A percentile compares a stretch with the other conserved stretches of the same genome.
Conservation (phyloP, 495 filamentous ascomycete species). For the Xylaria nigripes region DNA sequence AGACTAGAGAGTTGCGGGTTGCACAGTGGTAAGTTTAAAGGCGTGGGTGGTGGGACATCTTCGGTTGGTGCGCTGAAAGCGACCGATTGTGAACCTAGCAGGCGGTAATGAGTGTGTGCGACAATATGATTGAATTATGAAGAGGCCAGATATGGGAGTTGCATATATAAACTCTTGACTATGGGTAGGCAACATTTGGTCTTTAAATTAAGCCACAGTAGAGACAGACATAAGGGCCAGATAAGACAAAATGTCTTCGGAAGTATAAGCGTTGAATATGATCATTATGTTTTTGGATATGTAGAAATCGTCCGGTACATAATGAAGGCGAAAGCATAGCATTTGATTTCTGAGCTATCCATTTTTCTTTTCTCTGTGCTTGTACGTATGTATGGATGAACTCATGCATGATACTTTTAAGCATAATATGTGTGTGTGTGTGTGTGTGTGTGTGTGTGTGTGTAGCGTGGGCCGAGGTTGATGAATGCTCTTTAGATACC, state of each 20-base stretch:
- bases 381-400: too few species aligned
- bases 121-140: background rate
- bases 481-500: background rate
- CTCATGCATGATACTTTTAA: too few species aligned
- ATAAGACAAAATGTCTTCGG: background rate
- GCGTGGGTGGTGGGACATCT: slow-evolving; percentile 46
- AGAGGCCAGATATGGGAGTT: background rate
- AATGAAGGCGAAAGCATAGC: background rate
- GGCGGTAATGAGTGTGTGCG: slow-evolving; percentile 14
- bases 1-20: slow-evolving; percentile 24
- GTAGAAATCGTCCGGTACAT: background rate
- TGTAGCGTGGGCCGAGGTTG: background rate
- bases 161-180: background rate
- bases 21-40: slow-evolving; percentile 42
- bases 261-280: background rate
- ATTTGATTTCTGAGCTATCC: slow-evolving; percentile 2
- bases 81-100: slow-evolving; percentile 24
- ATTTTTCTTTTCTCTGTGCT: background rate
- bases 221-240: too few species aligned
- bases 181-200: background rate
- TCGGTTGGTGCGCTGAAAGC: slow-evolving; percentile 29
- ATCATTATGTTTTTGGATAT: background rate
- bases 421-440: background rate
- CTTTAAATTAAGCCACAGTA: too few species aligned
- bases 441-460: background rate